Percentiles rank a stretch among this genome's conserved stretches.
Evolutionary conservation across 2,329 filamentous ascomycete genomes (phyloP).

Genomic region (Mycosphaerella sp.): DNA sequence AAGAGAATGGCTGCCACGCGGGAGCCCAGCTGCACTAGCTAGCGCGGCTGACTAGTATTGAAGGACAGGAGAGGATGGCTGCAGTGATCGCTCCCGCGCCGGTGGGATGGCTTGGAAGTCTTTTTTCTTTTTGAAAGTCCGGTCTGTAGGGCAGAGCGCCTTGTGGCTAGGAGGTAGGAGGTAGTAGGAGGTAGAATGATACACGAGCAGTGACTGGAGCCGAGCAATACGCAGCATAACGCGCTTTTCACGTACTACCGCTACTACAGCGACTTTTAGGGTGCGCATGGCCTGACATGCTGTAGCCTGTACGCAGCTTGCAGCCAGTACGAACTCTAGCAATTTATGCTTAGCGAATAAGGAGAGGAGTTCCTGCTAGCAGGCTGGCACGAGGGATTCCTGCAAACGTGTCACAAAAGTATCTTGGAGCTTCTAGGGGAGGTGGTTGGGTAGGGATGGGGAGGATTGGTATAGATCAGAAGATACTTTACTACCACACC

Average conservation of each 20-base stretch:
- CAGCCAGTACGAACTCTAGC: no score
- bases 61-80: slow-evolving; percentile 3
- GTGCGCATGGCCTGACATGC: neutral
- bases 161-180: neutral
- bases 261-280: no score
- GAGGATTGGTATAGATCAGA: no score
- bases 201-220: neutral
- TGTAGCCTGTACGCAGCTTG: neutral
- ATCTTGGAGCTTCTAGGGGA: slow-evolving; percentile 1
- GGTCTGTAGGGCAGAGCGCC: slow-evolving; percentile 2
- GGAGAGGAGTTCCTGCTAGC: neutral
- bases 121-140: neutral
- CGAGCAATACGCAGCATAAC: neutral
- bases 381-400: neutral
- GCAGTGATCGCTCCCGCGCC: slow-evolving; percentile 2
- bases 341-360: no score
- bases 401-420: slow-evolving; percentile 5
- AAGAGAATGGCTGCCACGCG: slow-evolving; percentile 13
- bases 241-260: no score
- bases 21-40: slow-evolving; percentile 10
- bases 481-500: neutral
- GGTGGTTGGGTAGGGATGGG: neutral
- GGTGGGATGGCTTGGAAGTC: neutral
- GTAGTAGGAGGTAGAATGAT: no score
- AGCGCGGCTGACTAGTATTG: slow-evolving; percentile 6